Conservation (phyloP, 2,329 filamentous ascomycete species). For the Fusarium sp. region DNA sequence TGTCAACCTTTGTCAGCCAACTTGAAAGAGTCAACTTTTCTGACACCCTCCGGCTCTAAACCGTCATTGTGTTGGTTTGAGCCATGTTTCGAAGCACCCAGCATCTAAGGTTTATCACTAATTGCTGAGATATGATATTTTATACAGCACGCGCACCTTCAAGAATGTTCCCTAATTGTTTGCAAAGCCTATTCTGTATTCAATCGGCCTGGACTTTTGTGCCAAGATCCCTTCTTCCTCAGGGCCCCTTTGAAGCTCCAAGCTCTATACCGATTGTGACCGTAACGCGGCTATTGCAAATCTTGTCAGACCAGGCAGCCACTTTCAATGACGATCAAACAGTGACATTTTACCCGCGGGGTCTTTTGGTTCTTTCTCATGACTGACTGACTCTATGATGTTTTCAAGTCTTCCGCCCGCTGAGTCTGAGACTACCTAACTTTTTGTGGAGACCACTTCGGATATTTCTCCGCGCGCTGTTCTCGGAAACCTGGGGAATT, state of each 20-base stretch:
- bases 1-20: not conserved
- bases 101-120: not conserved
- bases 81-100: slow-evolving; percentile 7
- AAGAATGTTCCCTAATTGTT: slow-evolving; percentile 1
- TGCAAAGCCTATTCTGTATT: not conserved
- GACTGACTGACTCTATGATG: not conserved
- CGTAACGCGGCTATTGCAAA: not conserved
- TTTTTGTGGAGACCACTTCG: not conserved
- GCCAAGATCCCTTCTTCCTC: not conserved
- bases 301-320: not conserved
- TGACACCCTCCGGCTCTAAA: not conserved
- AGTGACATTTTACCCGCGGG: not conserved
- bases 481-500: slow-evolving; percentile 34
- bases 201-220: not conserved
- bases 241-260: not conserved
- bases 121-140: not conserved
- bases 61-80: slow-evolving; percentile 8
- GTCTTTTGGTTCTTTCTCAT: not conserved
- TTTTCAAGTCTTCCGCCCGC: not conserved
- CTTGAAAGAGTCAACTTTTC: not conserved
- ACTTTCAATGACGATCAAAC: not conserved
- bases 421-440: not conserved
- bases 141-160: not conserved
- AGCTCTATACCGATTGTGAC: not conserved
- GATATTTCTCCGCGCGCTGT: slow-evolving; percentile 1